These are phyloP conservation scores for Saccharum spontaneum DNA, from an alignment of 176 grass and related monocot species.

Conservation along the genomic window DNA sequence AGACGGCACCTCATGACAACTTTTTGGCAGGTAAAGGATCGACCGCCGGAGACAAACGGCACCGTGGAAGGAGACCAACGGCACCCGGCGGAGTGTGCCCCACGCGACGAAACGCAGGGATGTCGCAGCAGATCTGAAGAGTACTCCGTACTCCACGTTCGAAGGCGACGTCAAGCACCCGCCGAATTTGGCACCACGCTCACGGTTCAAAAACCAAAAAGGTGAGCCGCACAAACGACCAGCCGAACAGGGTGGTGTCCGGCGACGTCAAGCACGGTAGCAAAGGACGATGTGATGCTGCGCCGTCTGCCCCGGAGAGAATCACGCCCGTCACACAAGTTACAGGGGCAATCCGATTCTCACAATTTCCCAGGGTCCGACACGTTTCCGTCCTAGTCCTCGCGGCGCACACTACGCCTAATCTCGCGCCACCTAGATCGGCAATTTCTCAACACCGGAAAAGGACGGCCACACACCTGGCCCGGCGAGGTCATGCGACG, in stretches of 20 bases:
- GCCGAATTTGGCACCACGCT: too few relatives aligned
- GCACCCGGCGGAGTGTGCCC: background rate
- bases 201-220: background rate
- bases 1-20: background rate
- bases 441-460: background rate
- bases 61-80: conserved; percentile 6
- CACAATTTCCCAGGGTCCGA: background rate
- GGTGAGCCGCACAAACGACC: too few relatives aligned
- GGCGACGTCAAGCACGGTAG: background rate
- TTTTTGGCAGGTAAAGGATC: background rate
- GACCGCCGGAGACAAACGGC: background rate
- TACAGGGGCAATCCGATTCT: background rate
- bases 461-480: conserved; percentile 31
- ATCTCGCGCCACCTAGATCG: background rate
- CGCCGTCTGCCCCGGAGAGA: background rate
- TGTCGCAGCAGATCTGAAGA: conserved; percentile 8
- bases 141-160: background rate
- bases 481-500: background rate
- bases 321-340: background rate
- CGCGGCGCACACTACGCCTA: background rate
- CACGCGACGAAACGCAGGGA: conserved; percentile 25
- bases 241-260: background rate
- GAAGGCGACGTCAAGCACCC: too few relatives aligned
- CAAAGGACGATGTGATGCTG: background rate
- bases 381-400: background rate